Base-by-base conservation (phyloP, 768 basidiomycete genomes). In the Collybia sordida region DNA sequence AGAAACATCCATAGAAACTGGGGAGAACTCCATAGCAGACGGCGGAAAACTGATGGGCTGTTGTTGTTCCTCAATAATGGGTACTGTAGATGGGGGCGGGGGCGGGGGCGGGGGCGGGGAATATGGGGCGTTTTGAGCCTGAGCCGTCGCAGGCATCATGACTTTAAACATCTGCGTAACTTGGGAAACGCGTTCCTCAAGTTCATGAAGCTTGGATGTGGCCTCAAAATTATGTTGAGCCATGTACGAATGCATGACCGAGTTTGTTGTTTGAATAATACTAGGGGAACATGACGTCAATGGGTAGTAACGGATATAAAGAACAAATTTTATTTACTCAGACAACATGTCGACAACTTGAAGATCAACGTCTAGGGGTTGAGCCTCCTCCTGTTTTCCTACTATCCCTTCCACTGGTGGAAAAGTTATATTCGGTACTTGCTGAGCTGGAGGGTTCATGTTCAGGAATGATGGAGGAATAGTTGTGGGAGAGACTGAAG, bases 211-310 rank as follows among this genome's bases (percentile, higher is more conserved):
- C 57, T 77, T 79, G 23, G 63, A 72, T 35, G 72, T 71, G 5
- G 79, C 78, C 56, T 78, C 75, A 6, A 70, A 52, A 43, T 72
- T 73, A 54, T 79, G 75, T 31, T 31, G 31, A 31, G 31, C 31
- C 11, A 31, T 31, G 31, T 31, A 31, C 14, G 31, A 31, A n/a
- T 59, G 62, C 66, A 55, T 69, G 62, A 51, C 57, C 38, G 80
- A 79, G 46, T 76, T 72, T 34, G 83, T 83, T 14, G 82, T 83
- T 47, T 79, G 74, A 36, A 78, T 81, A 56, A 86, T 83, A 63
- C 85, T 86, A 59, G 47, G 53, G 50, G 45, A 59, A 52, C 53
- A 49, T 55, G 51, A 38, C 31, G 31, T 38, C 45, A 60, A 50
- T 52, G 48, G 28, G 54, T 37, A 39, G 31, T 18, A 25, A 34